Percentiles rank a stretch among this genome's conserved stretches.
These are phyloP conservation scores for Cucurbita argyrosperma DNA, from an alignment of 306 rosid genomes.

Conservation along the genomic window DNA sequence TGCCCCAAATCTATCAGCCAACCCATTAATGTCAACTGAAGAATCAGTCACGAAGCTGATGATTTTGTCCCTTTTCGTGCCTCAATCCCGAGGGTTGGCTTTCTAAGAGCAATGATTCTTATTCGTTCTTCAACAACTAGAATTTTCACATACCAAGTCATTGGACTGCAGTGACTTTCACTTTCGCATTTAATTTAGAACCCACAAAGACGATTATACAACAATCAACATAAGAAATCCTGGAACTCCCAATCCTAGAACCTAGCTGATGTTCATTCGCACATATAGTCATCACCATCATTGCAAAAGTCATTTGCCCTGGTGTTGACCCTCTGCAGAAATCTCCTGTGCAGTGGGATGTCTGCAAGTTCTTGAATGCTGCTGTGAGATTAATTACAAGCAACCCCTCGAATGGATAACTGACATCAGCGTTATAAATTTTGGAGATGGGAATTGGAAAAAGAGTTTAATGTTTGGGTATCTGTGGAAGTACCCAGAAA, in stretches of 20 bases:
- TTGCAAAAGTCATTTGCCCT: slow-evolving; percentile 65
- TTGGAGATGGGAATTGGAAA: not conserved
- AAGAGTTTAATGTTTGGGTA: no score
- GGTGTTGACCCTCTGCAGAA: slow-evolving; percentile 46
- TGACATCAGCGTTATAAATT: not conserved
- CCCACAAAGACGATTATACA: slow-evolving; percentile 48
- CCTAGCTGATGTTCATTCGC: slow-evolving; percentile 71
- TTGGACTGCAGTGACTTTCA: slow-evolving; percentile 62
- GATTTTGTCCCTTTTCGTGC: slow-evolving; percentile 62
- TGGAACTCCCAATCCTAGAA: slow-evolving; percentile 62
- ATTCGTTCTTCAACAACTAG: slow-evolving; percentile 34
- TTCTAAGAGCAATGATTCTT: slow-evolving; percentile 29
- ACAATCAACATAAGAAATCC: slow-evolving; percentile 56
- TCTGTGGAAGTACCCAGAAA: slow-evolving; percentile 35
- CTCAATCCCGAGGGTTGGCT: slow-evolving; percentile 33
- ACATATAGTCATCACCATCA: slow-evolving; percentile 45
- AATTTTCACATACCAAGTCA: slow-evolving; percentile 59
- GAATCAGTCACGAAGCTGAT: slow-evolving; percentile 50
- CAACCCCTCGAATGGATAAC: slow-evolving; percentile 38
- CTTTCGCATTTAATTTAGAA: slow-evolving; percentile 55
- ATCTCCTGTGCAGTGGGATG: slow-evolving; percentile 39
- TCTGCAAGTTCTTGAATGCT: slow-evolving; percentile 49
- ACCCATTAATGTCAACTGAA: slow-evolving; percentile 45
- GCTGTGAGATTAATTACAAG: slow-evolving; percentile 61
- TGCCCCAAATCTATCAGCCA: slow-evolving; percentile 38